Conservation (phyloP, 225 moss, liverwort and hornwort species). For the Pseudoscleropodium purum region DNA sequence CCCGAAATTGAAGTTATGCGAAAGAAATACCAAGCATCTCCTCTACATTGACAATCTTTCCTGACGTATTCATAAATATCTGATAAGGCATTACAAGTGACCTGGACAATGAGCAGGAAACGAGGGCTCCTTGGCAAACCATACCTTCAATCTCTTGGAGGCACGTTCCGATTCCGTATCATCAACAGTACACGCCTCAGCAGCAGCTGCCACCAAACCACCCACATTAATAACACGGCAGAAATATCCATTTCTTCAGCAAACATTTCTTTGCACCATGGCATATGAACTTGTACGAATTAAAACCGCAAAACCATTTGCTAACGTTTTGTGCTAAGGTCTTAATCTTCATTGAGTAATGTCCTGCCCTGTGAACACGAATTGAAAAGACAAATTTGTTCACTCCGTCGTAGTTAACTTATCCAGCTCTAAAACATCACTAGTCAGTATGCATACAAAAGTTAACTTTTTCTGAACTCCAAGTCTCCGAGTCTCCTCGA, state of each 20-base stretch:
- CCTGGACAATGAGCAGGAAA: not conserved
- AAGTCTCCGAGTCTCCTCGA: not conserved
- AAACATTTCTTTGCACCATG: not conserved
- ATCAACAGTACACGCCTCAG: slow-evolving; percentile 19
- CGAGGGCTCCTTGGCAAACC: not conserved
- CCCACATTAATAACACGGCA: not conserved
- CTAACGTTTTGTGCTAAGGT: not conserved
- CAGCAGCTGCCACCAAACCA: slow-evolving; percentile 21
- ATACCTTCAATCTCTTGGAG: slow-evolving; percentile 49
- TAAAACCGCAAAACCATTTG: not conserved
- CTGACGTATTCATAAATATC: not conserved
- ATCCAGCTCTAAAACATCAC: not conserved
- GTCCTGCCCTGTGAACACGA: not conserved
- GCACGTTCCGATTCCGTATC: slow-evolving; percentile 25
- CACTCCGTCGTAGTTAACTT: not conserved
- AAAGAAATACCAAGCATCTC: slow-evolving; percentile 4
- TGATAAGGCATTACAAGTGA: not conserved
- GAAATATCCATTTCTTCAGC: not conserved
- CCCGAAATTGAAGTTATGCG: not conserved
- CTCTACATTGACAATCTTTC: not conserved
- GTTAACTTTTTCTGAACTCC: not conserved
- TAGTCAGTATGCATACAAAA: not conserved
- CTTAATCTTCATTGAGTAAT: not conserved
- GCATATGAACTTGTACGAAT: not conserved
- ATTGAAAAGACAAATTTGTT: not conserved